These are phyloP conservation scores for Kwoniella mangroviensis DNA, from an alignment of 768 basidiomycete genomes.

Conservation along the genomic window DNA sequence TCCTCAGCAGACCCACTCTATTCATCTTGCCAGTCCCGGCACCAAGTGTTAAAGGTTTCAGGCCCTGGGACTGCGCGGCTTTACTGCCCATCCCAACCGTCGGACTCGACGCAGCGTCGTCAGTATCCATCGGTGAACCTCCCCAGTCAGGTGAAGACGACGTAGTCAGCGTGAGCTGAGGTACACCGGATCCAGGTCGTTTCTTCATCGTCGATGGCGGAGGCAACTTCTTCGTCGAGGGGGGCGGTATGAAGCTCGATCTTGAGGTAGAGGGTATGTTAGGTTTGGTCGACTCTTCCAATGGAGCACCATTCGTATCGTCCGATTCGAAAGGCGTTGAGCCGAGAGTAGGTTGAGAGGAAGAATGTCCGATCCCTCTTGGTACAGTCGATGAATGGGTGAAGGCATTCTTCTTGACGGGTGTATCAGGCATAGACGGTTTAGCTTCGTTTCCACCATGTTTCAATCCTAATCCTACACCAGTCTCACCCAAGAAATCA, in stretches of 20 bases:
- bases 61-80: slow-evolving; percentile 15
- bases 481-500: slow-evolving; percentile 45
- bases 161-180: slow-evolving; percentile 42
- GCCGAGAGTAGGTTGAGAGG: slow-evolving; percentile 43
- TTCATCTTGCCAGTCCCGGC: slow-evolving; percentile 4
- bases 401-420: slow-evolving; percentile 50
- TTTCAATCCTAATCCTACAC: slow-evolving; percentile 21
- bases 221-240: slow-evolving; percentile 20
- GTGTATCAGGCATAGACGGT: slow-evolving; percentile 55
- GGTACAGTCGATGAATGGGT: slow-evolving; percentile 12
- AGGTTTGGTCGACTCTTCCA: slow-evolving; percentile 15
- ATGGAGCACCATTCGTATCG: slow-evolving; percentile 7
- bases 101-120: slow-evolving; percentile 42
- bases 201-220: slow-evolving; percentile 26
- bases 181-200: slow-evolving; percentile 19
- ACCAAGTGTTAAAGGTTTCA: slow-evolving; percentile 17
- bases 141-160: slow-evolving; percentile 35
- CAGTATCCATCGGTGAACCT: slow-evolving; percentile 28
- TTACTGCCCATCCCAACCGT: slow-evolving; percentile 39
- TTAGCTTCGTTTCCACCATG: slow-evolving; percentile 32
- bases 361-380: slow-evolving; percentile 41
- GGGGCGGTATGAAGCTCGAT: slow-evolving; percentile 18
- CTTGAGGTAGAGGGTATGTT: slow-evolving; percentile 13
- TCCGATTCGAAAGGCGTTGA: slow-evolving; percentile 19
- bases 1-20: slow-evolving; percentile 44